phyloP scores from a whole-genome alignment of 768 basidiomycete genomes.

The Rhodotorula kratochvilovae region DNA sequence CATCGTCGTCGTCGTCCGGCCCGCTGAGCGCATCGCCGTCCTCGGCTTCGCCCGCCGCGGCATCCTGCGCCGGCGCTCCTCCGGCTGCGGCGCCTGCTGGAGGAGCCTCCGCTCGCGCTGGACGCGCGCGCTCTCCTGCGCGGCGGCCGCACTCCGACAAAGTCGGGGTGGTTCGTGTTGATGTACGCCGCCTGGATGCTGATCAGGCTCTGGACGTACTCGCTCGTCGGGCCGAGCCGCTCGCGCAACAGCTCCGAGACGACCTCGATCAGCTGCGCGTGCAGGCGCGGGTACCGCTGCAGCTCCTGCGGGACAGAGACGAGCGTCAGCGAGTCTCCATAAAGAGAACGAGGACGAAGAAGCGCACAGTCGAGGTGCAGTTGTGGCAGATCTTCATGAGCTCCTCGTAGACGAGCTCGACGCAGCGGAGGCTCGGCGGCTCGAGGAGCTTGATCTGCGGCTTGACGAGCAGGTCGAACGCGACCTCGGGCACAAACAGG shows the following conservation, averaged over 20 bases:
- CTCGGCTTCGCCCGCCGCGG: background rate
- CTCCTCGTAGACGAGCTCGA: slow-evolving; percentile 97
- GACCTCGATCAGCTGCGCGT: slow-evolving; percentile 88
- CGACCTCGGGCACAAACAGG: slow-evolving; percentile 95
- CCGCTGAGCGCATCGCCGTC: slow-evolving; percentile 43
- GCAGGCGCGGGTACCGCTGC: slow-evolving; percentile 87
- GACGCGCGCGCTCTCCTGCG: slow-evolving; percentile 21
- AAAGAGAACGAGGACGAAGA: background rate
- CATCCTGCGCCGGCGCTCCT: background rate
- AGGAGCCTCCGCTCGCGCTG: slow-evolving; percentile 5
- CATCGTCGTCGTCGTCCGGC: slow-evolving; percentile 61
- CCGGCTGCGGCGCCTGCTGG: slow-evolving; percentile 2
- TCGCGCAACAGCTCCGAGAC: slow-evolving; percentile 95
- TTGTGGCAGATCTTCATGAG: slow-evolving; percentile 99
- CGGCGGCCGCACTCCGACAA: slow-evolving; percentile 59
- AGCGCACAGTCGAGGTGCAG: slow-evolving; percentile 60
- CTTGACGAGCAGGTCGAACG: slow-evolving; percentile 93
- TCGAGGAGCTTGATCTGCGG: slow-evolving; percentile 96
- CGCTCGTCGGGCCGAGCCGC: slow-evolving; percentile 88
- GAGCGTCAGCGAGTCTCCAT: background rate
- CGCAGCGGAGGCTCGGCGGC: slow-evolving; percentile 87
- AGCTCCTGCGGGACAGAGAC: slow-evolving; percentile 62
- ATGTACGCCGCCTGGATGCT: slow-evolving; percentile 98
- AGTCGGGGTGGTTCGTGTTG: slow-evolving; percentile 97
- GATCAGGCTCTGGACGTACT: slow-evolving; percentile 93